Percentiles rank a stretch among this genome's conserved stretches.
phyloP scores from a whole-genome alignment of 176 grass and related monocot species.

The Elymus sibiricus region DNA sequence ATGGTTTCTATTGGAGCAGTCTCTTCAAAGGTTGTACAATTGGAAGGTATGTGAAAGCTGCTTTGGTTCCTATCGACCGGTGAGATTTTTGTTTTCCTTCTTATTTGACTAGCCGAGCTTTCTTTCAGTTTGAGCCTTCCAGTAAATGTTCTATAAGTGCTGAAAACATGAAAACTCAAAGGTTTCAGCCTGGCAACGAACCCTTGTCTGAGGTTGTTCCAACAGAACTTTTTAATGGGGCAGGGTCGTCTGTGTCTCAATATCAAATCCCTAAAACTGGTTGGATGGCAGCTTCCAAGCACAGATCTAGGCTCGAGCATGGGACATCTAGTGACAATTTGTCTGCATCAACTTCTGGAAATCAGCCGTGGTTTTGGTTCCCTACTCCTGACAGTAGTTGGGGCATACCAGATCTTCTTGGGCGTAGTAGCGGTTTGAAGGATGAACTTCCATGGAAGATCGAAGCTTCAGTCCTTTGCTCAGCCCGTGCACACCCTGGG shows the following conservation, averaged over 20 bases:
- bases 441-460: conserved; percentile 78
- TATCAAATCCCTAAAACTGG: conserved; percentile 59
- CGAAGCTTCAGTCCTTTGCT: conserved; percentile 72
- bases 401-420: conserved; percentile 66
- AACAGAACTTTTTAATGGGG: conserved; percentile 61
- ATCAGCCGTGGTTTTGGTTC: conserved; percentile 89
- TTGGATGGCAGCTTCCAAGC: conserved; percentile 37
- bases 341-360: conserved; percentile 42
- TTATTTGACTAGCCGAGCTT: conserved; percentile 15
- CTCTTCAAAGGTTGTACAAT: conserved; percentile 71
- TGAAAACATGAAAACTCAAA: conserved; percentile 53
- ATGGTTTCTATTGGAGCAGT: conserved; percentile 97
- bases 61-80: not conserved
- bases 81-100: conserved; percentile 1
- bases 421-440: conserved; percentile 53
- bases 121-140: conserved; percentile 62
- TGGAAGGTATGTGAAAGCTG: conserved; percentile 68
- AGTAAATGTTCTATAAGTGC: conserved; percentile 50
- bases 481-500: conserved; percentile 80
- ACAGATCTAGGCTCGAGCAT: conserved; percentile 40
- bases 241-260: conserved; percentile 68
- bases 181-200: conserved; percentile 38
- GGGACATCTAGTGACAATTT: conserved; percentile 34
- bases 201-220: conserved; percentile 47
- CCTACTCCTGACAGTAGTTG: conserved; percentile 62